Conservation (phyloP, 129 eudicot species). For the Tagetes erecta region DNA sequence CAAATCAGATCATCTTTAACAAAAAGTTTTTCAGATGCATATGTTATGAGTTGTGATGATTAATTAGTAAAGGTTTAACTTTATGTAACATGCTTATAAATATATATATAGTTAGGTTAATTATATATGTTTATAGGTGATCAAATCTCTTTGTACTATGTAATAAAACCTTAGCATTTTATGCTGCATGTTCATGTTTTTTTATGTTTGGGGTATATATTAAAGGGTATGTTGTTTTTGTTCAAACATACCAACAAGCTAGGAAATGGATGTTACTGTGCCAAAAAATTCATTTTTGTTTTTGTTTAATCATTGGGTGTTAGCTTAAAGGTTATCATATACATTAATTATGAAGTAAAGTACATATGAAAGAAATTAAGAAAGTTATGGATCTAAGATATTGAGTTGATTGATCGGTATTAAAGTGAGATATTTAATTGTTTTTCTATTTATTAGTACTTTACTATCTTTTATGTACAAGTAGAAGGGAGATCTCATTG, state of each 20-base stretch:
- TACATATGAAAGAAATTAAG: no score
- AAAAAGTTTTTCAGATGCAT: conserved; percentile 45
- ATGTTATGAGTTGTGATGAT: conserved; percentile 2
- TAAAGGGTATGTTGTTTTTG: not conserved
- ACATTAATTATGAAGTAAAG: no score
- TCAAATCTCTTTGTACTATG: not conserved
- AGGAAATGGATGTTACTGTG: not conserved
- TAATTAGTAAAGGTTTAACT: no score
- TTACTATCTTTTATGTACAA: no score
- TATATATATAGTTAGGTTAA: not conserved
- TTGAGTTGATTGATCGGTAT: no score
- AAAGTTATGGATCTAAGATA: no score
- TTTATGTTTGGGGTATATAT: not conserved
- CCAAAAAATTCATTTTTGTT: not conserved
- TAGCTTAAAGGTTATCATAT: no score
- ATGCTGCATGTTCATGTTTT: not conserved
- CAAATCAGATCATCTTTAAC: conserved; percentile 63
- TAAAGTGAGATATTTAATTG: no score
- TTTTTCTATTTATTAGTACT: no score
- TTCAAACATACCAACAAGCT: no score
- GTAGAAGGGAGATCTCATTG: no score
- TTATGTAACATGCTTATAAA: conserved; percentile 28
- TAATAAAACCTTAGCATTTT: no score
- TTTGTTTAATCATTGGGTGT: not conserved
- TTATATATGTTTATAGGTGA: not conserved